Percentiles rank a stretch among this genome's conserved stretches.
Evolutionary conservation across 305 asterid species (phyloP).

Genomic region (Solanum chacoense): DNA sequence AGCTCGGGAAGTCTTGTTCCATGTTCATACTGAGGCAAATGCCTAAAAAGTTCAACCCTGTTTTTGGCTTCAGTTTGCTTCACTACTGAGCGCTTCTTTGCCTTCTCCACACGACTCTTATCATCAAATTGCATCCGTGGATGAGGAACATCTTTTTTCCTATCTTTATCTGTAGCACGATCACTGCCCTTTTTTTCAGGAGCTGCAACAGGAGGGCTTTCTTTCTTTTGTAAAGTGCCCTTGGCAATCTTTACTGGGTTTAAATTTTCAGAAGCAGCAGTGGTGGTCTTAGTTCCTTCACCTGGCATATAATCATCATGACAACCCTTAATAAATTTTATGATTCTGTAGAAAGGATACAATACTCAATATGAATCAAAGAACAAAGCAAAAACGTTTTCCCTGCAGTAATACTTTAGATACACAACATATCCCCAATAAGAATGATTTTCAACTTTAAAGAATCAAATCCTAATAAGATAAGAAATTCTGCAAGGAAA

Average conservation of each 20-base stretch:
- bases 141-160: constrained; percentile 81
- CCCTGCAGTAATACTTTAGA: background rate
- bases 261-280: constrained; percentile 41
- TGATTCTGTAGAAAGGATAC: background rate
- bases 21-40: constrained; percentile 87
- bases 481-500: background rate
- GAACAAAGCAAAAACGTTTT: background rate
- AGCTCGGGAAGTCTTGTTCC: constrained; percentile 64
- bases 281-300: constrained; percentile 48
- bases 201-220: constrained; percentile 44
- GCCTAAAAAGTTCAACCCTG: constrained; percentile 83
- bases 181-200: constrained; percentile 58
- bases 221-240: constrained; percentile 46
- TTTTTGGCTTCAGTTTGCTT: constrained; percentile 75
- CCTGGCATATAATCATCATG: constrained; percentile 23
- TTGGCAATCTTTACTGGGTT: constrained; percentile 45
- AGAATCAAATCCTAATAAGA: background rate
- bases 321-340: background rate
- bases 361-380: background rate
- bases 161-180: constrained; percentile 62
- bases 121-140: constrained; percentile 96
- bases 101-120: constrained; percentile 72
- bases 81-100: constrained; percentile 72
- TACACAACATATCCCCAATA: background rate
- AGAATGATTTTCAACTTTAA: background rate